Base-by-base conservation (phyloP, 2,329 filamentous ascomycete species). In the Aspergillus spinulosporus region DNA sequence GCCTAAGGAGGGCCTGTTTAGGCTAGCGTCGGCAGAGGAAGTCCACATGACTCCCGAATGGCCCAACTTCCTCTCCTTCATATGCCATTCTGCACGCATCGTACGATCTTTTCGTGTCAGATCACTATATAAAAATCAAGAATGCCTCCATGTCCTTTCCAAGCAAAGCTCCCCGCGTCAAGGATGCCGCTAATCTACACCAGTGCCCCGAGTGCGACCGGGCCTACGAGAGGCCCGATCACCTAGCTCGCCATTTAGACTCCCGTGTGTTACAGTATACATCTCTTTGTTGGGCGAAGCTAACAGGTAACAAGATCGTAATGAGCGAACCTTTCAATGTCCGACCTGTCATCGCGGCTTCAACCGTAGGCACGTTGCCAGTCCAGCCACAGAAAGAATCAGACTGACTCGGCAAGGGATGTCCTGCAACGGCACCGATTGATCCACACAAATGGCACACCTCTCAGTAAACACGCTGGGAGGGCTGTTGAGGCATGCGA, bases 221-320 rank as follows among this genome's bases (percentile, higher is more conserved):
- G 45, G 39, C 29, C 15, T 55, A 50, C n/a, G 52, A 55, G 21
- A 40, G 52, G n/a, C 52, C 52, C 6, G 52, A 54, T 29, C 52
- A 54, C 6, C 21, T 54, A 31, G 52, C 52, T 14, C 52, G 52
- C 3, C 52, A 54, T 43, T 12, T 49, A 36, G 45, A 54, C 3
- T 54, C 52, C 12, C 51, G 51, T 54, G 21, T 2, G 44, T 54
- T n/a, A 9, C 2, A 11, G 3, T 37, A 31, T 49, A 9, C 4
- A 5, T 39, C 8, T 5, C n/a, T 40, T 12, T 9, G 4, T 8
- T 1, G 5, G 8, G 2, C 8, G 12, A 12, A 9, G 5, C 26
- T 29, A 8, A 28, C 39, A 7, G 2, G 2, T 5, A n/a, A 8
- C 4, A n/a, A 54, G 51, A 54, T 21, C 36, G 44, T 3, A 54